Percentiles rank a stretch among this genome's conserved stretches.
These are phyloP conservation scores for Diaporthe australafricana DNA, from an alignment of 2,329 filamentous ascomycete genomes.

Conservation along the genomic window DNA sequence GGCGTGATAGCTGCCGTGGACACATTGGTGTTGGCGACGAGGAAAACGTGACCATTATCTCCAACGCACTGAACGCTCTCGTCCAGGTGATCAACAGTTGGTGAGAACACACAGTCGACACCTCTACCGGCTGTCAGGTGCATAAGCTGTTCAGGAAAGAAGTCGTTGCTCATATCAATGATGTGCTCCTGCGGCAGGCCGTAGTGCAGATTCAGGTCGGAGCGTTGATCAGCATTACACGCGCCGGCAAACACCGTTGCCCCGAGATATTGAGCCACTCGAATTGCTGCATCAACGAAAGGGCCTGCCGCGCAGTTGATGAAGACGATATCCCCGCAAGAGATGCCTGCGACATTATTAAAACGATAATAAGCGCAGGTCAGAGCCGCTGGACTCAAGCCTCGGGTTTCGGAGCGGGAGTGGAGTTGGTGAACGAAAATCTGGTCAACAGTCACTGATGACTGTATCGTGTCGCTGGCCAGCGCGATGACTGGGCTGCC, in stretches of 20 bases:
- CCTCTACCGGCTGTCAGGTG: conserved; percentile 47
- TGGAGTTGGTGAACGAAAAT: conserved; percentile 48
- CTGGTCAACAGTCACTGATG: conserved; percentile 47
- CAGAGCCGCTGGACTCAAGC: conserved; percentile 52
- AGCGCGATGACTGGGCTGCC: conserved; percentile 58
- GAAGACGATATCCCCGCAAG: conserved; percentile 49
- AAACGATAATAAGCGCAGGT: conserved; percentile 58
- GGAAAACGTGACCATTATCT: conserved; percentile 36
- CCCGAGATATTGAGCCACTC: conserved; percentile 51
- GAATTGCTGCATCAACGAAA: conserved; percentile 57
- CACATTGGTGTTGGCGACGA: conserved; percentile 14
- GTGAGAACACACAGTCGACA: conserved; percentile 60
- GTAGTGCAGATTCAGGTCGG: conserved; percentile 47
- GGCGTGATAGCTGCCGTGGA: neutral
- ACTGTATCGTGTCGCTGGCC: conserved; percentile 50
- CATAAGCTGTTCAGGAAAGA: conserved; percentile 43
- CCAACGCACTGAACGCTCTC: conserved; percentile 49
- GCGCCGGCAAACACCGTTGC: conserved; percentile 58
- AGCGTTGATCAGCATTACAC: conserved; percentile 48
- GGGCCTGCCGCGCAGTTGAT: conserved; percentile 58
- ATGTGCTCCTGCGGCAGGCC: conserved; percentile 52
- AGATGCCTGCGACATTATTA: conserved; percentile 44
- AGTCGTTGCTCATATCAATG: conserved; percentile 42
- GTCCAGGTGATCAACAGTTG: conserved; percentile 51
- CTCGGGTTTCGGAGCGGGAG: conserved; percentile 39